A percentile compares a stretch with the other conserved stretches of the same genome.
Evolutionary conservation across 1,284 basidiomycete genomes (phyloP).

Genomic region (Ceratobasidium sp.): DNA sequence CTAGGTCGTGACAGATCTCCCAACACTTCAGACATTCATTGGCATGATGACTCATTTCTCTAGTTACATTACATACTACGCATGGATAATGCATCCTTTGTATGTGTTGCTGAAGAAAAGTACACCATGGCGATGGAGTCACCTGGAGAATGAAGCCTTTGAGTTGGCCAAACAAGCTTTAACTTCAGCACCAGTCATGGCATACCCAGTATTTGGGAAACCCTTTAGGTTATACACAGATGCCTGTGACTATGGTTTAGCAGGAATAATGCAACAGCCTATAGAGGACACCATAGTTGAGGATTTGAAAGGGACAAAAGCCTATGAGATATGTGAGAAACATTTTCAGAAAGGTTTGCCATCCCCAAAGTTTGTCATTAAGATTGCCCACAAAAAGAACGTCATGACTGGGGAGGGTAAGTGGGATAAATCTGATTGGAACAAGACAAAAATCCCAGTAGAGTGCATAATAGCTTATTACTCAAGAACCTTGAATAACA

Average conservation of each 20-base stretch:
- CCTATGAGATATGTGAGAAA: too few species aligned
- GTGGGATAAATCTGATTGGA: background rate
- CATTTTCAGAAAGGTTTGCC: slow-evolving; percentile 45
- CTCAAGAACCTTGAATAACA: slow-evolving; percentile 50
- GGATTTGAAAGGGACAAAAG: too few species aligned
- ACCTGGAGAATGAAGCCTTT: slow-evolving; percentile 28
- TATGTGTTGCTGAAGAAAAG: slow-evolving; percentile 39
- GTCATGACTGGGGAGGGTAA: slow-evolving; percentile 18
- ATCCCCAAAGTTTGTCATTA: slow-evolving; percentile 46
- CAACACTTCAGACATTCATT: too few species aligned
- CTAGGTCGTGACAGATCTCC: too few species aligned
- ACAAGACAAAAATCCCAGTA: background rate
- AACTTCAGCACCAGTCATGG: slow-evolving; percentile 31
- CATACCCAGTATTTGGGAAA: slow-evolving; percentile 49
- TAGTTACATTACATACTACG: slow-evolving; percentile 51
- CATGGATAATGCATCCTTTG: slow-evolving; percentile 47
- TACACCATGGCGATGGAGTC: slow-evolving; percentile 28
- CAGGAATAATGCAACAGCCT: slow-evolving; percentile 53
- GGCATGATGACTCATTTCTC: slow-evolving; percentile 52
- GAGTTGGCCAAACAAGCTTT: slow-evolving; percentile 37
- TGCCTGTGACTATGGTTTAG: slow-evolving; percentile 53
- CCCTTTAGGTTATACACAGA: slow-evolving; percentile 55
- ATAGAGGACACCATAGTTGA: too few species aligned
- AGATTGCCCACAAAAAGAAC: slow-evolving; percentile 45
- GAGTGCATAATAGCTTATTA: slow-evolving; percentile 54